These are phyloP conservation scores for Silybum marianum DNA, from an alignment of 129 eudicot genomes.

Conservation along the genomic window DNA sequence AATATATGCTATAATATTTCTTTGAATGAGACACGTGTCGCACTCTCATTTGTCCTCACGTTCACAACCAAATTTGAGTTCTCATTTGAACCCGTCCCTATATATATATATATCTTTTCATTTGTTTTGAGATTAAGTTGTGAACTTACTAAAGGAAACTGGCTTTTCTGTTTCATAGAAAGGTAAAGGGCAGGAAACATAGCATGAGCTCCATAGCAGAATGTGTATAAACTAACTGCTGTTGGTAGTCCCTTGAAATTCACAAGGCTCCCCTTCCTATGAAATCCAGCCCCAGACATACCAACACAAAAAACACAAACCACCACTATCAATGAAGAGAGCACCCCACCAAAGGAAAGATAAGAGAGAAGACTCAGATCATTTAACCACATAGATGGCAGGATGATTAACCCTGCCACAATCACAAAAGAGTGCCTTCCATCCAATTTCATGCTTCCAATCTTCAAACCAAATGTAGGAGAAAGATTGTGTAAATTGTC, in stretches of 20 bases:
- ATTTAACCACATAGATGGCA: constrained; percentile 34
- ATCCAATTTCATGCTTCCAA: constrained; percentile 22
- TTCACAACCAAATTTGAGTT: too few species aligned
- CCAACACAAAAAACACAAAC: constrained; percentile 29
- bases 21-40: too few species aligned
- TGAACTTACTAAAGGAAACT: constrained; percentile 25
- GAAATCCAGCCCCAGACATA: constrained; percentile 13
- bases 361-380: constrained; percentile 28
- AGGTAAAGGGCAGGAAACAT: constrained; percentile 22
- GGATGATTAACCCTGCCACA: constrained; percentile 20
- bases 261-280: constrained; percentile 24
- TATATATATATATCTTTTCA: background rate
- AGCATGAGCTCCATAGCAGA: constrained; percentile 35
- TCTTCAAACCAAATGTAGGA: constrained; percentile 23
- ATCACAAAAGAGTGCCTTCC: constrained; percentile 38
- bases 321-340: constrained; percentile 24
- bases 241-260: constrained; percentile 25
- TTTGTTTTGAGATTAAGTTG: background rate
- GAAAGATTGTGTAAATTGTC: constrained; percentile 36
- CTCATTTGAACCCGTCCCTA: too few species aligned
- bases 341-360: constrained; percentile 27
- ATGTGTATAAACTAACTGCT: constrained; percentile 24
- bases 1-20: too few species aligned
- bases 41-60: too few species aligned
- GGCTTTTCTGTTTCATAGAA: constrained; percentile 27